These are phyloP conservation scores for Populus ilicifolia DNA, from an alignment of 345 rosid species.

Conservation along the genomic window DNA sequence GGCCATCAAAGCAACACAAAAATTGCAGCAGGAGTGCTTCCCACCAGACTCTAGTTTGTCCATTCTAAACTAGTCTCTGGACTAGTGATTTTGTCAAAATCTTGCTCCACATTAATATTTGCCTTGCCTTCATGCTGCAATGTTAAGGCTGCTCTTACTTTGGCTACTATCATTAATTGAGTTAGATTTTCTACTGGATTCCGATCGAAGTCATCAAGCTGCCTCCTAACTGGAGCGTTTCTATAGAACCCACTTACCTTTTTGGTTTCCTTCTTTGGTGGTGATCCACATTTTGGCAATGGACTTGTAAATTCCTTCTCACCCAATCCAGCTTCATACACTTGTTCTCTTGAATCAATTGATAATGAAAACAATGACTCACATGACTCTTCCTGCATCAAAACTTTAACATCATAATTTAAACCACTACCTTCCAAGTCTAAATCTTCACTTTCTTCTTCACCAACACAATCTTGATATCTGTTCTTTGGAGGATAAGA, in stretches of 20 bases:
- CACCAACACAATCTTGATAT: background rate
- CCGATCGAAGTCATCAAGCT: background rate
- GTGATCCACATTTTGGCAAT: conserved; percentile 9
- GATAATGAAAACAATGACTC: conserved; percentile 65
- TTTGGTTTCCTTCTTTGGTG: background rate
- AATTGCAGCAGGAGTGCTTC: background rate
- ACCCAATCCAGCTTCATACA: conserved; percentile 15
- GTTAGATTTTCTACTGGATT: conserved; percentile 19
- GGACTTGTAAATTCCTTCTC: conserved; percentile 30
- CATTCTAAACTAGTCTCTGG: too few relatives aligned
- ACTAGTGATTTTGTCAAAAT: too few relatives aligned
- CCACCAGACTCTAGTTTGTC: too few relatives aligned
- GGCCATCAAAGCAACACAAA: background rate
- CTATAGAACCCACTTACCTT: background rate
- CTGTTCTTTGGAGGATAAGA: background rate
- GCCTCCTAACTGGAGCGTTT: background rate
- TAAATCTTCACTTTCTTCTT: background rate
- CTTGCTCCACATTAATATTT: conserved; percentile 26
- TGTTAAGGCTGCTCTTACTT: background rate
- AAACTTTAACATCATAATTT: background rate
- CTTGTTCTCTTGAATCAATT: conserved; percentile 47
- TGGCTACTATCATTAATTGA: conserved; percentile 4
- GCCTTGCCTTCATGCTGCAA: conserved; percentile 18
- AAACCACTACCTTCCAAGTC: conserved; percentile 6
- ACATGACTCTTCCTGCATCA: conserved; percentile 46